Evolutionary conservation across 192 early-diverging fungal species (phyloP), one percentile per base, ranked within the genome.

Genomic region (Gonapodya prolifera): DNA sequence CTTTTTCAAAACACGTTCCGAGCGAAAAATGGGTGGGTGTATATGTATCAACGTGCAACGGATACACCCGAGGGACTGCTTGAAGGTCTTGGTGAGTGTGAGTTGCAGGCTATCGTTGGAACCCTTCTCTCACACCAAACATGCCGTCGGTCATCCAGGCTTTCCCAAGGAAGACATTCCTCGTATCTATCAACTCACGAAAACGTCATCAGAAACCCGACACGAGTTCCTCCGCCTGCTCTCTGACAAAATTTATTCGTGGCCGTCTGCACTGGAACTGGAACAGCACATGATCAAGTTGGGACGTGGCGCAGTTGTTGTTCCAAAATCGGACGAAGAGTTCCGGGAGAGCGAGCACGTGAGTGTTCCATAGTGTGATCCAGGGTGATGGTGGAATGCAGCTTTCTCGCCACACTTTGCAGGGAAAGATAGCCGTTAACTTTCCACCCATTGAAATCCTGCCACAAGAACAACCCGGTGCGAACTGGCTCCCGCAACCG

Each of bases 11-110:
- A 18, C 28, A 73, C 71, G 28, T 32, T 30, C 32, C 71, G 71
- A 30, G 71, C 71, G 8, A 73, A 32, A 32, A 29, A 73, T 32
- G 71, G 71, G 2, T 73, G 32, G 28, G 32, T 73, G 18, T 73
- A 73, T 73, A 30, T 73, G 28, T 73, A 73, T 32, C 18, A 30
- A 32, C 16, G 71, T 2, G 71, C 32, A 73, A 73, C 71, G 71
- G 71, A 73, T 32, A 73, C 71, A 13, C 71, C 71, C 16, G 71
- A 73, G 71, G 71, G 71, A 8, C 18, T 73, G 2, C 71, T 73
- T 16, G 71, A 73, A 32, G 71, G 8, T 16, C 18, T 73, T 8
- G 71, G 45, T 61, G 45, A 23, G 45, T 61, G 8, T 61, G 45
- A 16, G 8, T 61, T 23, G 45, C 8, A n/a, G n/a, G n/a, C n/a